Conservation (phyloP, 208 protist genomes). For the Trypanosoma grayi region DNA sequence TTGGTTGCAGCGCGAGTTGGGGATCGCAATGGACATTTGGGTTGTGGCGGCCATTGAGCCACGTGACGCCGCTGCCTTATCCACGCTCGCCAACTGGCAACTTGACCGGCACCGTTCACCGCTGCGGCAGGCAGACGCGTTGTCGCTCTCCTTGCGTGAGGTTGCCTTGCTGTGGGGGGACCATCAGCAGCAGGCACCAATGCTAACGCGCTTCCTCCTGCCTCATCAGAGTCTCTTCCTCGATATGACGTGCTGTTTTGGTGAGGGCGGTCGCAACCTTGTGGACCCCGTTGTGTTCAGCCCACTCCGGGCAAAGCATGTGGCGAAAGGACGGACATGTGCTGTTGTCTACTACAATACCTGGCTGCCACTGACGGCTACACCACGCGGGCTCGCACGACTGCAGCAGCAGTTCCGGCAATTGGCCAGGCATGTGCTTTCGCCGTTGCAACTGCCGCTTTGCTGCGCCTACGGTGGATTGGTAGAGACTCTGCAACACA, state of each 20-base stretch:
- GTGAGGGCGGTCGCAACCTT: slow-evolving; percentile 3
- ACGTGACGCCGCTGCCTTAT: slow-evolving; percentile 1
- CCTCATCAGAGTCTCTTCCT: slow-evolving; percentile 54
- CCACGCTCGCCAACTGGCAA: slow-evolving; percentile 37
- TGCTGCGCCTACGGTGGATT: slow-evolving; percentile 40
- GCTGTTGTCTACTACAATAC: slow-evolving; percentile 34
- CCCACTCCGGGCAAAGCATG: slow-evolving; percentile 5
- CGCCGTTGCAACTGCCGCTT: slow-evolving; percentile 9
- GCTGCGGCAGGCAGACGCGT: slow-evolving; percentile 30
- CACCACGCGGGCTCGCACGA: slow-evolving; percentile 4
- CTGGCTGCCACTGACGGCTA: slow-evolving; percentile 34
- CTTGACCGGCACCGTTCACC: slow-evolving; percentile 26
- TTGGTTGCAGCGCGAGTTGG: slow-evolving; percentile 12
- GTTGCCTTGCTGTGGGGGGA: slow-evolving; percentile 27
- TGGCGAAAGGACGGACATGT: slow-evolving; percentile 19
- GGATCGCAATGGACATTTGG: slow-evolving; percentile 4
- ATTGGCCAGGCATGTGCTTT: slow-evolving; percentile 10
- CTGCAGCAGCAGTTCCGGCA: slow-evolving; percentile 15
- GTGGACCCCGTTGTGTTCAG: slow-evolving; percentile 7
- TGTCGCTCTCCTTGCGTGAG: slow-evolving; percentile 29
- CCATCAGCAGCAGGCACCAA: background rate
- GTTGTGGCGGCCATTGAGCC: slow-evolving; percentile 12
- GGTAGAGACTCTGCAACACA: slow-evolving; percentile 26
- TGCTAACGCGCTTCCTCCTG: slow-evolving; percentile 33
- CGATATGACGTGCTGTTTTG: slow-evolving; percentile 58